phyloP scores from a whole-genome alignment of 768 basidiomycete species.

The Mycena maculata region DNA sequence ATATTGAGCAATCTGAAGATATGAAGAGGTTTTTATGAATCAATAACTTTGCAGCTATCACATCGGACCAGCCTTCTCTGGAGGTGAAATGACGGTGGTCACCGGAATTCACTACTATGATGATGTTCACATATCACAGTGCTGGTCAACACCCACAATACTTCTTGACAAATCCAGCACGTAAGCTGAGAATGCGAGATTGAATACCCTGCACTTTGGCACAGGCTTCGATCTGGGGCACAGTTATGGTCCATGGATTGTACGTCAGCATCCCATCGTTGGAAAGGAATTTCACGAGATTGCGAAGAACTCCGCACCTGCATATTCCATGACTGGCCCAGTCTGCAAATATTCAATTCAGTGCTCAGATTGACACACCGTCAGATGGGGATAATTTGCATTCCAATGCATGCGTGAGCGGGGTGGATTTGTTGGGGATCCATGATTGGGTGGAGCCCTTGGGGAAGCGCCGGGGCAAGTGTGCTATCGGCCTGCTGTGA shows the following conservation, averaged over 20 bases:
- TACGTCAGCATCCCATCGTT: conserved; percentile 60
- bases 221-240: conserved; percentile 67
- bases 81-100: conserved; percentile 55
- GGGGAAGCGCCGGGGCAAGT: conserved; percentile 54
- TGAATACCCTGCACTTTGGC: conserved; percentile 68
- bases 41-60: conserved; percentile 79
- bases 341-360: conserved; percentile 50
- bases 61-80: conserved; percentile 74
- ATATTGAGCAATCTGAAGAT: conserved; percentile 72
- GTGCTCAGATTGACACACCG: background rate
- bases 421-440: conserved; percentile 63
- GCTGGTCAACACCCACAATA: conserved; percentile 58
- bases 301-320: conserved; percentile 74
- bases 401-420: conserved; percentile 62
- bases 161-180: conserved; percentile 73
- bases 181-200: conserved; percentile 68
- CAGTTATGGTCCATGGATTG: conserved; percentile 72
- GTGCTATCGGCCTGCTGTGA: conserved; percentile 49
- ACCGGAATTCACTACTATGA: background rate
- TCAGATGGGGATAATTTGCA: conserved; percentile 66
- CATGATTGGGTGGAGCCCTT: conserved; percentile 58
- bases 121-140: conserved; percentile 43
- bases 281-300: conserved; percentile 67
- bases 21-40: conserved; percentile 83
- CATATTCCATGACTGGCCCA: conserved; percentile 80